Evolutionary conservation across 495 filamentous ascomycete genomes (phyloP).

Genomic region (Aspergillus campestris): DNA sequence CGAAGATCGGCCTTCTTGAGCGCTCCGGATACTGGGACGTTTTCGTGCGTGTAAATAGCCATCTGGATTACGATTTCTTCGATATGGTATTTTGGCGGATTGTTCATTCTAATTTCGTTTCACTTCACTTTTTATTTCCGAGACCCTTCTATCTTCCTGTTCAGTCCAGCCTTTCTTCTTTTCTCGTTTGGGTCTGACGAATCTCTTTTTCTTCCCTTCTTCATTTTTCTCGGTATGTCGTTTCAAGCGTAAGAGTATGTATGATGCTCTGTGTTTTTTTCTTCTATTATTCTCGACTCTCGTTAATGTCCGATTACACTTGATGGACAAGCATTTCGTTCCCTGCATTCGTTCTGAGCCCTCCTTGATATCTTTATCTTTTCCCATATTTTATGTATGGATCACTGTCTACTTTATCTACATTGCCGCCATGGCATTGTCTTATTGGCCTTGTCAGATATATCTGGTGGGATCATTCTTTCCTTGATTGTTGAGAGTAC

Average conservation of each 20-base stretch:
- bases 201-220: slow-evolving; percentile 9
- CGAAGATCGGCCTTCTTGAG: slow-evolving; percentile 20
- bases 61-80: slow-evolving; percentile 17
- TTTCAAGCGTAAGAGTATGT: slow-evolving; percentile 25
- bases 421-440: slow-evolving; percentile 5
- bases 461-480: slow-evolving; percentile 3
- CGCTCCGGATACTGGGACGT: slow-evolving; percentile 4
- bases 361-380: slow-evolving; percentile 7
- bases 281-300: slow-evolving; percentile 24
- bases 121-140: slow-evolving; percentile 6
- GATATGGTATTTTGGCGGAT: slow-evolving; percentile 13
- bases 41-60: slow-evolving; percentile 19
- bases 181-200: too few species aligned
- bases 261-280: slow-evolving; percentile 21
- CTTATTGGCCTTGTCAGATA: slow-evolving; percentile 1
- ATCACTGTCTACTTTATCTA: slow-evolving; percentile 5
- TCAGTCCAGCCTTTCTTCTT: too few species aligned
- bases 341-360: slow-evolving; percentile 10
- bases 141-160: too few species aligned
- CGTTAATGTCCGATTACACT: slow-evolving; percentile 29
- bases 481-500: not conserved
- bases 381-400: slow-evolving; percentile 11
- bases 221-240: slow-evolving; percentile 17
- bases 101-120: slow-evolving; percentile 3
- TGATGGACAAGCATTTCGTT: slow-evolving; percentile 11